Percentiles rank a stretch among this genome's conserved stretches.
Evolutionary conservation across 495 filamentous ascomycete species (phyloP).

Genomic region (Xylaria sp.): DNA sequence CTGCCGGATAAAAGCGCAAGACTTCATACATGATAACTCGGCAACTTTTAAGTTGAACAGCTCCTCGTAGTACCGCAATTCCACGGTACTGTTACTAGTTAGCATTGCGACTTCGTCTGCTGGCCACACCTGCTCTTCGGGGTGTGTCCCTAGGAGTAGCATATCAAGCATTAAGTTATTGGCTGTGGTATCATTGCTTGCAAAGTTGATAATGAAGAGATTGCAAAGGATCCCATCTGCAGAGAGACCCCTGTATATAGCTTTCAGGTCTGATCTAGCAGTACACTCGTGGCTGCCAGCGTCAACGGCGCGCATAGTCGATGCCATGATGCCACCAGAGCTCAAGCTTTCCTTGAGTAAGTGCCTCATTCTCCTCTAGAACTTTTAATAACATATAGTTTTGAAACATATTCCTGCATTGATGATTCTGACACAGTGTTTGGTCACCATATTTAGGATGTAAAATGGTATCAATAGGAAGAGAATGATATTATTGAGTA

Average conservation of each 20-base stretch:
- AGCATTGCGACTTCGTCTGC: constrained; percentile 55
- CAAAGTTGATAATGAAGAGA: constrained; percentile 57
- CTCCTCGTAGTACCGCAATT: constrained; percentile 46
- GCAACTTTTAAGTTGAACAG: constrained; percentile 25
- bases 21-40: constrained; percentile 45
- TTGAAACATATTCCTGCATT: constrained; percentile 27
- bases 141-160: constrained; percentile 50
- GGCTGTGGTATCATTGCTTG: too few species aligned
- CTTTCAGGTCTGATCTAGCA: too few species aligned
- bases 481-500: constrained; percentile 38
- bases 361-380: constrained; percentile 41
- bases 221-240: constrained; percentile 56
- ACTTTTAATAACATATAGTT: constrained; percentile 40
- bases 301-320: constrained; percentile 26
- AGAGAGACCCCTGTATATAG: constrained; percentile 37
- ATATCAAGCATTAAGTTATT: constrained; percentile 52
- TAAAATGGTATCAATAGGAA: constrained; percentile 29
- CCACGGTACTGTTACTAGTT: constrained; percentile 30
- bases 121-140: constrained; percentile 51
- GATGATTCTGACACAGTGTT: constrained; percentile 23
- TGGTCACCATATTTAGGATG: constrained; percentile 15
- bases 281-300: constrained; percentile 2
- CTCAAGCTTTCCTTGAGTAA: constrained; percentile 37
- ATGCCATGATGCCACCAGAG: constrained; percentile 29
- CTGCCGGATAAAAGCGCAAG: constrained; percentile 50